A percentile compares a stretch with the other conserved stretches of the same genome.
Evolutionary conservation across 208 protist species (phyloP).

Genomic region (Crithidia sp.): DNA sequence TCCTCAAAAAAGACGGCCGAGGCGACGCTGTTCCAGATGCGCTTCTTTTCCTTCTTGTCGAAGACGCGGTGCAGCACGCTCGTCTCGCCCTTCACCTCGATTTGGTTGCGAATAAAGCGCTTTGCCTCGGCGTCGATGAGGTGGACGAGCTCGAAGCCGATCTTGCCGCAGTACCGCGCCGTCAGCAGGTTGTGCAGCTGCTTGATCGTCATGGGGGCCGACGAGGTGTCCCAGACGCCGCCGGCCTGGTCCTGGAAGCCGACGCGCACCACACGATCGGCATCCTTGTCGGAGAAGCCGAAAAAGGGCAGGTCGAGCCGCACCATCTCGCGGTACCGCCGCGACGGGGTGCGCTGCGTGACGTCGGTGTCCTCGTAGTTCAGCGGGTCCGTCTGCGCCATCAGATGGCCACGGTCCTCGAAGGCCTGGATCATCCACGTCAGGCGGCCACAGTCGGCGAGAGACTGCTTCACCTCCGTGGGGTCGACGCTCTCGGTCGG

Average conservation of each 20-base stretch:
- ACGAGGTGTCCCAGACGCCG: constrained; percentile 71
- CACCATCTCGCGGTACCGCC: constrained; percentile 60
- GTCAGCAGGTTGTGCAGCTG: constrained; percentile 82
- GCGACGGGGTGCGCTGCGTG: constrained; percentile 49
- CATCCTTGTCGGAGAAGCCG: constrained; percentile 74
- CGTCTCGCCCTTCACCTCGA: constrained; percentile 78
- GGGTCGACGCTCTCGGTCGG: constrained; percentile 40
- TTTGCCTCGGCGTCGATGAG: constrained; percentile 87
- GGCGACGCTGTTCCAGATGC: constrained; percentile 90
- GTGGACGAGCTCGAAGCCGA: constrained; percentile 96
- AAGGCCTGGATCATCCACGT: constrained; percentile 92
- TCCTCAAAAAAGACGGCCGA: constrained; percentile 96
- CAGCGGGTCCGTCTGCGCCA: constrained; percentile 85
- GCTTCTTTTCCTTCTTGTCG: constrained; percentile 82
- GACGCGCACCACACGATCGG: constrained; percentile 76
- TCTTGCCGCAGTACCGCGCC: constrained; percentile 86
- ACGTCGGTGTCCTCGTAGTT: constrained; percentile 64
- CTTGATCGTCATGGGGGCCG: constrained; percentile 75
- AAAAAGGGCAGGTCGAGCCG: constrained; percentile 85
- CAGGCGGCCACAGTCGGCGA: constrained; percentile 76
- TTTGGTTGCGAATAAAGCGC: constrained; percentile 92
- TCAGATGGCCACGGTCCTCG: constrained; percentile 86
- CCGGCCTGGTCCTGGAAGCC: constrained; percentile 79
- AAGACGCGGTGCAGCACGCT: constrained; percentile 59
- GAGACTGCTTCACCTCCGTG: constrained; percentile 67